Conservation (phyloP, 2,329 filamentous ascomycete genomes). For the Monosporascus ibericus region DNA sequence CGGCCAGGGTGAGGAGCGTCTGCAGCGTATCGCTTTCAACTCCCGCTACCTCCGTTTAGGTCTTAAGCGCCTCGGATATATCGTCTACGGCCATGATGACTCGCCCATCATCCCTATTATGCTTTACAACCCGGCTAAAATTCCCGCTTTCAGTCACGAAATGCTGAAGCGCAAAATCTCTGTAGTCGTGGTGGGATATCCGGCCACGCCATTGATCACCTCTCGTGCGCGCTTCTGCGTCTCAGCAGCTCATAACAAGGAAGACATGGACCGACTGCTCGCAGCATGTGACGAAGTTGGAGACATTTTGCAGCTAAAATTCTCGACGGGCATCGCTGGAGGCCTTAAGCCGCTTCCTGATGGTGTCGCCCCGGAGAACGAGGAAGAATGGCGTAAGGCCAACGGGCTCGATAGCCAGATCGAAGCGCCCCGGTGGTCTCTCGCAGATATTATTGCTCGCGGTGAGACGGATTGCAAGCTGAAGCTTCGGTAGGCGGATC, state of each 20-base stretch:
- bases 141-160: slow-evolving; percentile 95
- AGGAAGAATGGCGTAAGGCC: slow-evolving; percentile 59
- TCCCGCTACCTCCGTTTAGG: slow-evolving; percentile 96
- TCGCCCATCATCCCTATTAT: slow-evolving; percentile 93
- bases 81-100: slow-evolving; percentile 95
- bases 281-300: slow-evolving; percentile 89
- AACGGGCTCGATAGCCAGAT: slow-evolving; percentile 67
- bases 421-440: slow-evolving; percentile 69
- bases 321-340: slow-evolving; percentile 91
- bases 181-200: slow-evolving; percentile 94
- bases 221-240: slow-evolving; percentile 95
- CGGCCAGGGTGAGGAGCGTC: slow-evolving; percentile 89
- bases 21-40: slow-evolving; percentile 96
- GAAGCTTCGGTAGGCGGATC: slow-evolving; percentile 52
- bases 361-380: slow-evolving; percentile 64
- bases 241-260: slow-evolving; percentile 94
- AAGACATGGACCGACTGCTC: slow-evolving; percentile 87
- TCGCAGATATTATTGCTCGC: slow-evolving; percentile 74
- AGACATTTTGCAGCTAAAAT: slow-evolving; percentile 89
- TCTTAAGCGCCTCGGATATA: slow-evolving; percentile 92
- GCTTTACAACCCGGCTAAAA: slow-evolving; percentile 97
- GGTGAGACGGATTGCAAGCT: slow-evolving; percentile 72
- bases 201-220: slow-evolving; percentile 89
- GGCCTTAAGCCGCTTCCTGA: slow-evolving; percentile 73
- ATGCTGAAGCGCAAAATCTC: slow-evolving; percentile 98